Base-by-base conservation (phyloP, 2,329 filamentous ascomycete species). In the Parastagonospora nodorum region DNA sequence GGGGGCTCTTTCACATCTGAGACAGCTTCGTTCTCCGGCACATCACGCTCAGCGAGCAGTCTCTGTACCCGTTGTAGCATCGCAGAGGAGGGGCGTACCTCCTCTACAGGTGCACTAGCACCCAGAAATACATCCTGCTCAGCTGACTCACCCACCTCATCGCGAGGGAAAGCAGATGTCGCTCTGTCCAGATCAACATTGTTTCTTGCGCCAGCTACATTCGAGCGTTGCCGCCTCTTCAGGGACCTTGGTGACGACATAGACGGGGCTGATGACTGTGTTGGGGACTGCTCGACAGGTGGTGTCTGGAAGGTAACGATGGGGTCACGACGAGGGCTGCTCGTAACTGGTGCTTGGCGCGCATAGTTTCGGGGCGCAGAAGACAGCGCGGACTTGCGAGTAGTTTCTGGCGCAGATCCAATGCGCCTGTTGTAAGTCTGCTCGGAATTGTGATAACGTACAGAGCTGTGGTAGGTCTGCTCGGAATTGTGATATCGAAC, bases 341-440 rank as follows among this genome's bases (percentile, higher is more conserved):
- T 48, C 29, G 42, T 28, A 1, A 64, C 59, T 10, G 66, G 61
- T 5, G 59, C 61, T 2, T 64, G n/a, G 31, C 67, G 57, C 2
- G 61, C 54, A 19, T 64, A 63, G 16, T 56, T 57, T 19, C 58
- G 53, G 8, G 58, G 57, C 19, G 50, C 53, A 1, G 55, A 44
- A 14, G 59, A 48, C 7, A 50, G 48, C 4, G 40, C 42, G 12
- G 30, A 41, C 8, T 51, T 55, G 9, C 45, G 57, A 11, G 51
- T 49, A 16, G 67, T 30, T 45, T 72, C 69, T 1, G 71, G 71
- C 5, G 69, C 71, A 9, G 71, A 74, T 8, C 63, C 61, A n/a
- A 70, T 63, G 15, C 71, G 68, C 50, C 65, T 69, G 42, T 69
- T 66, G 29, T 54, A 55, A 31, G 36, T 63, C 8, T 31, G 50